Evolutionary conservation across 495 filamentous ascomycete species (phyloP), one percentile per base, ranked within the genome.

Genomic region (Oidiodendron maius): DNA sequence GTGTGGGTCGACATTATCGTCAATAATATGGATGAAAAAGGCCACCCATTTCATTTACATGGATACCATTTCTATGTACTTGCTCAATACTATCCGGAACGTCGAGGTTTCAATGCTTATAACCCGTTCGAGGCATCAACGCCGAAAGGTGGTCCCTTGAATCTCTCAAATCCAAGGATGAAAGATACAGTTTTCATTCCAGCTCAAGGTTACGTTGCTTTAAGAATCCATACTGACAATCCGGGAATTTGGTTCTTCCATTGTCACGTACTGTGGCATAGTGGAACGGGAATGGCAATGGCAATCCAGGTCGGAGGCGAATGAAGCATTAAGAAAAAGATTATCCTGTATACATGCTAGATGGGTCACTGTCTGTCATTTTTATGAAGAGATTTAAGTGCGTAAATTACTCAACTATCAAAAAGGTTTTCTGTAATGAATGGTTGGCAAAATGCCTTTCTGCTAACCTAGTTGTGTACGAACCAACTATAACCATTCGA

Each of bases 221-320:
- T 84, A 38, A 71, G 80, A 28, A 81, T 82, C 53, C 61, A 58
- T 18, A 78, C 78, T 0, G 55, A 74, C 45, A 94, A 95, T 60
- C 83, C 87, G 20, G 89, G 84, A 43, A 72, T 89, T 28, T 89
- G 81, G 77, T 62, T 89, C 22, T 84, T 90, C 62, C 87, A 91
- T 60, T 90, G 87, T 66, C 85, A 88, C 63, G 72, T 88, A 22
- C 82, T 87, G 69, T 89, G 84, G 86, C 86, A 90, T 57, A 74
- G 87, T 32, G 78, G 76, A 51, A 77, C 77, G 55, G 87, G 87
- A 20, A 70, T 91, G 12, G 76, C 76, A 2, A 81, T 77, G 8
- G 84, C 79, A 6, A 37, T 61, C 17, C 41, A 58, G 13, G 58
- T 61, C 18, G 40, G 18, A 12, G 38, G 23, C 3, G 23, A 44